These are phyloP conservation scores for Aeschynomene evenia DNA, from an alignment of 306 rosid species.

Conservation along the genomic window DNA sequence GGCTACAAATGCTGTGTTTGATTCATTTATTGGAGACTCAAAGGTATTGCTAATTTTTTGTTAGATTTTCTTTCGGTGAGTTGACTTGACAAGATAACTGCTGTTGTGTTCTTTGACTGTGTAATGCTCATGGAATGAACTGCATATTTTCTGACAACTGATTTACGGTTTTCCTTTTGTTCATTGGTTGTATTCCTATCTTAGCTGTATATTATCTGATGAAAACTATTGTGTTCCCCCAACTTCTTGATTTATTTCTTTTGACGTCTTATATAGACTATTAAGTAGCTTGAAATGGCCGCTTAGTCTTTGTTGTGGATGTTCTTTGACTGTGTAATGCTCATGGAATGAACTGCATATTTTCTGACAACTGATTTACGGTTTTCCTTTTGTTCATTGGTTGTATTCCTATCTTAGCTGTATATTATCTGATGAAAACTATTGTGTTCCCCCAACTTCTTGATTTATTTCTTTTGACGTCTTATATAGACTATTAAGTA, in stretches of 20 bases:
- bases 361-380: background rate
- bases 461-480: background rate
- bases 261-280: background rate
- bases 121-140: background rate
- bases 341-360: constrained; percentile 16
- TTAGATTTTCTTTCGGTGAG: constrained; percentile 1
- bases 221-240: background rate
- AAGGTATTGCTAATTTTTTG: constrained; percentile 55
- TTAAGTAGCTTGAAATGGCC: constrained; percentile 14
- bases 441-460: background rate
- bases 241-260: background rate
- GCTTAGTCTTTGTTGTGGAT: constrained; percentile 7
- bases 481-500: constrained; percentile 13
- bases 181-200: constrained; percentile 20
- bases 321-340: too few species aligned
- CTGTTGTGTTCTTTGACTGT: background rate
- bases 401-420: constrained; percentile 15
- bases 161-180: constrained; percentile 6
- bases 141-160: constrained; percentile 11
- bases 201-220: constrained; percentile 7
- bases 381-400: constrained; percentile 6
- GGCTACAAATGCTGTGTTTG: constrained; percentile 74
- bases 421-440: constrained; percentile 9
- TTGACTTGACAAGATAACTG: constrained; percentile 14
- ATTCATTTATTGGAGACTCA: constrained; percentile 87